Conservation (phyloP, 2,329 filamentous ascomycete genomes). For the Coniochaeta sp. region DNA sequence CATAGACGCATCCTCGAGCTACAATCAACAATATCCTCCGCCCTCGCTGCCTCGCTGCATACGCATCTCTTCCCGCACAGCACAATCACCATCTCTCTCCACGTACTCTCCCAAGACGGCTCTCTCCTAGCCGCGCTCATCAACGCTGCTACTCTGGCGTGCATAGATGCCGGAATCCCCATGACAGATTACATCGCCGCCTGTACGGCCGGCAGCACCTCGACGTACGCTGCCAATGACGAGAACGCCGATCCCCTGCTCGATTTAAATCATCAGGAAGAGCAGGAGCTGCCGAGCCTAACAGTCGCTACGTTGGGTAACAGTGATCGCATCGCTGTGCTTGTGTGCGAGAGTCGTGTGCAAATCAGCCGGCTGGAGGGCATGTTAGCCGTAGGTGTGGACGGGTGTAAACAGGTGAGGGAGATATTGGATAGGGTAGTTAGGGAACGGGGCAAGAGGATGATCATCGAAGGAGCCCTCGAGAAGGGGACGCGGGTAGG, state of each 20-base stretch:
- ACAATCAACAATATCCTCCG: conserved; percentile 67
- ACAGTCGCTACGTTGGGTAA: conserved; percentile 76
- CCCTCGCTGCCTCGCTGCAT: conserved; percentile 72
- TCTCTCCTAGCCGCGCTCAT: conserved; percentile 82
- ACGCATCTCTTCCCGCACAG: conserved; percentile 85
- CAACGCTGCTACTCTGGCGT: conserved; percentile 84
- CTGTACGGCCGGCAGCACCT: conserved; percentile 77
- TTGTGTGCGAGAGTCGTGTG: conserved; percentile 85
- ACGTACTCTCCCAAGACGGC: conserved; percentile 85
- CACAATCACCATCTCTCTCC: conserved; percentile 73
- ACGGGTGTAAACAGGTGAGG: conserved; percentile 82
- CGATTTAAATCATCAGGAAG: conserved; percentile 72
- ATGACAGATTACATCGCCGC: conserved; percentile 90
- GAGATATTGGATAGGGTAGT: conserved; percentile 76
- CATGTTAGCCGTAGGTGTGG: conserved; percentile 86
- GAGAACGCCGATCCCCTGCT: conserved; percentile 69
- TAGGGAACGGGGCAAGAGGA: conserved; percentile 57
- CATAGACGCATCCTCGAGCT: conserved; percentile 71
- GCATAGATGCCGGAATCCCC: conserved; percentile 90
- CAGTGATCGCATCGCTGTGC: conserved; percentile 66
- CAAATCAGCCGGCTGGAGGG: conserved; percentile 75
- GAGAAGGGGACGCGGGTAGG: conserved; percentile 39
- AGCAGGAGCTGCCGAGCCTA: conserved; percentile 80
- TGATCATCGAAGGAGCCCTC: conserved; percentile 50
- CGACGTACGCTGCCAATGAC: conserved; percentile 55